Conservation (phyloP, 139 green algal genomes). For the Trebouxia sp. region DNA sequence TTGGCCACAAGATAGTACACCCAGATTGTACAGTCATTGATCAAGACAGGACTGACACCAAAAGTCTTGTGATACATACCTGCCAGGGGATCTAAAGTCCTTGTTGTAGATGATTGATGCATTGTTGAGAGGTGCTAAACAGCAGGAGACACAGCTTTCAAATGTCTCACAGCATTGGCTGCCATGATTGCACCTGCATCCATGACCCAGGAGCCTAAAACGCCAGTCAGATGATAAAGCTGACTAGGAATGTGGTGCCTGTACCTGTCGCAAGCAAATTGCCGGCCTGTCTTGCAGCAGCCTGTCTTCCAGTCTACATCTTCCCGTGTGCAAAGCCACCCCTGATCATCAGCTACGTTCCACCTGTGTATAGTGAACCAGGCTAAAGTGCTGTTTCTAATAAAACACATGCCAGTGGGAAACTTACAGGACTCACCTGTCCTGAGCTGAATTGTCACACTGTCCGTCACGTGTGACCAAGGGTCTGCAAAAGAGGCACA, state of each 20-base stretch:
- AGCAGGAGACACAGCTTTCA: slow-evolving; percentile 85
- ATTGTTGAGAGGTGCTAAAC: slow-evolving; percentile 59
- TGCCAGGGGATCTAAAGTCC: slow-evolving; percentile 40
- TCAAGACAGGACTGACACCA: not conserved
- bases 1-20: too few species aligned
- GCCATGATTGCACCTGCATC: slow-evolving; percentile 56
- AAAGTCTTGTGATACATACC: not conserved
- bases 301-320: slow-evolving; percentile 57
- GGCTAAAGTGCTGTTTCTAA: too few species aligned
- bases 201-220: too few species aligned
- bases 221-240: not conserved
- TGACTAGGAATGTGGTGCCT: not conserved
- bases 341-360: slow-evolving; percentile 65
- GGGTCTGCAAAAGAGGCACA: too few species aligned
- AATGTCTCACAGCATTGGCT: slow-evolving; percentile 76
- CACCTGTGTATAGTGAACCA: too few species aligned
- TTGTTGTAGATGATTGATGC: slow-evolving; percentile 32
- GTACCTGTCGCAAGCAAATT: slow-evolving; percentile 65
- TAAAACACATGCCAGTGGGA: too few species aligned
- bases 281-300: slow-evolving; percentile 62
- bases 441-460: not conserved
- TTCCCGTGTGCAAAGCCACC: slow-evolving; percentile 56
- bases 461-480: not conserved
- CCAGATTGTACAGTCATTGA: not conserved
- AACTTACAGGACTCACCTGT: not conserved